Base-by-base conservation (phyloP, 352 stramenopile genomes). In the Salisapilia sapeloensis region DNA sequence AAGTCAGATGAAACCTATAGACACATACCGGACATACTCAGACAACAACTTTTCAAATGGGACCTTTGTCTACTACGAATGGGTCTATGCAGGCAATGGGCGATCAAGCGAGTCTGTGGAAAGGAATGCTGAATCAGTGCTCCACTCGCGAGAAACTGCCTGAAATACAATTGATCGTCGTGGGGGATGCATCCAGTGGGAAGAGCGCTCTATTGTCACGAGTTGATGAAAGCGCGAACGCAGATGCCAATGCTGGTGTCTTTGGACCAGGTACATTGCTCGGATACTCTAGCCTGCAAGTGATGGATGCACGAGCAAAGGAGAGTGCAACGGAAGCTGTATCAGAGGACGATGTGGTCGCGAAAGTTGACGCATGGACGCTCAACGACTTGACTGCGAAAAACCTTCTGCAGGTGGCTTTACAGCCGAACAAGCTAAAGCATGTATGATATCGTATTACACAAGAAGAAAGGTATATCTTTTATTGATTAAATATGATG, bases 111-210 rank as follows among this genome's bases (percentile, higher is more conserved):
- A 78, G 85, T 49, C 50, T 82, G 23, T 89, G 74, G 74, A 69
- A 89, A 50, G 65, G 81, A 48, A 71, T 89, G 50, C 65, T 89
- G 38, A 63, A 67, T 33, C 69, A 85, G 36, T 79, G 56, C 46
- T 84, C 69, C 21, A 70, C 82, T 53, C 69, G 74, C 29, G 61
- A 60, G 31, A 71, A 72, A 46, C 59, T 89, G 18, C 74, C 74
- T 24, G 46, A 34, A 3, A 69, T 50, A 24, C 74, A 77, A 38
- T 43, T 89, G 38, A 47, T 89, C 15, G 31, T 89, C 26, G 66
- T 79, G 26, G 69, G 74, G 21, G 69, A 83, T 42, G 38, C 58
- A 3, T 66, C 82, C 42, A 79, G 62, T 36, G 74, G 74, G 32
- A 89, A 89, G 49, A 56, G 50, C 16, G 62, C 64, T 30, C 46